Conservation (phyloP, 2,329 filamentous ascomycete genomes). For the Microdochium nivale region DNA sequence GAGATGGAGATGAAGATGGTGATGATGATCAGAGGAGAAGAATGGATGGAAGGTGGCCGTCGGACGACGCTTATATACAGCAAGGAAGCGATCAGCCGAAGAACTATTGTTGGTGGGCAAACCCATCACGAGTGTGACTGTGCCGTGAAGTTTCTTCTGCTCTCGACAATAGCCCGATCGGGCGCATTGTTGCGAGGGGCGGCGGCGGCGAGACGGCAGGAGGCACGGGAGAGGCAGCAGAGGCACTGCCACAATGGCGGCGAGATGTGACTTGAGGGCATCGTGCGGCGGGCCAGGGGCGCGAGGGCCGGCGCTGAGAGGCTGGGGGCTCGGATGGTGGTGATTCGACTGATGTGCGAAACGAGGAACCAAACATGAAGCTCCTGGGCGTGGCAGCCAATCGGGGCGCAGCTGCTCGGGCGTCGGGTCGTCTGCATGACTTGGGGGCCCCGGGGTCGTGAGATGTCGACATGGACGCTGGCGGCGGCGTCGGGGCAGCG, state of each 20-base stretch:
- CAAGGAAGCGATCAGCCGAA: not conserved
- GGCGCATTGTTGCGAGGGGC: not conserved
- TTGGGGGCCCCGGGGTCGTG: too few species aligned
- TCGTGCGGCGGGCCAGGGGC: not conserved
- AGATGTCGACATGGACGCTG: too few species aligned
- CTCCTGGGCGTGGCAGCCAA: not conserved
- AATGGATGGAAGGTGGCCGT: not conserved
- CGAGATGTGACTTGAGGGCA: not conserved
- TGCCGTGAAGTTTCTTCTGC: too few species aligned
- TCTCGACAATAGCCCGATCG: too few species aligned
- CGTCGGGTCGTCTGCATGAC: too few species aligned
- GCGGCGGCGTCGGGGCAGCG: too few species aligned
- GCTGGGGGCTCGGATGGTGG: not conserved
- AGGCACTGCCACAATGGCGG: not conserved
- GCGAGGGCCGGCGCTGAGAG: not conserved
- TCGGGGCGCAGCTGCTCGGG: too few species aligned
- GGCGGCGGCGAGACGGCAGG: not conserved
- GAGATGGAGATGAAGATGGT: slow-evolving; percentile 3
- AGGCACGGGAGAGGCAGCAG: too few species aligned
- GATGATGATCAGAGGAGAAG: slow-evolving; percentile 7
- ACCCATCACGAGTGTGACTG: too few species aligned
- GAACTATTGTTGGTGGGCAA: too few species aligned
- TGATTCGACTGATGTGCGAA: not conserved
- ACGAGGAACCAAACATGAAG: not conserved
- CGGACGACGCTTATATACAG: not conserved